phyloP scores from a whole-genome alignment of 345 rosid species.

The Pugionium dolabratum region DNA sequence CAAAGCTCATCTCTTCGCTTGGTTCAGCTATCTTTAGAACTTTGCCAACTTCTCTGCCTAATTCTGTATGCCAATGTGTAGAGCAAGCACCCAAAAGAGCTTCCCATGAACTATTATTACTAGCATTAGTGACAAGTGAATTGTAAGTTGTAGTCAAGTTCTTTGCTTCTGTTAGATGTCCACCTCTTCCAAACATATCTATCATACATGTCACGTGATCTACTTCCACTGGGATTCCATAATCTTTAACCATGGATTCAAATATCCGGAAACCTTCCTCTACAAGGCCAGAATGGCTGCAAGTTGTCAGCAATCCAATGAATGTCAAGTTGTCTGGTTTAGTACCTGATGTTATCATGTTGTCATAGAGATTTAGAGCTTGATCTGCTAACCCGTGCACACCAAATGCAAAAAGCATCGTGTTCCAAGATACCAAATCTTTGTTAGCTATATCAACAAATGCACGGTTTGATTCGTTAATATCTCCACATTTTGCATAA shows the following conservation, averaged over 20 bases:
- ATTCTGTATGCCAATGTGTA: constrained; percentile 43
- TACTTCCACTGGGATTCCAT: constrained; percentile 49
- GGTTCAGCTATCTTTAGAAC: constrained; percentile 45
- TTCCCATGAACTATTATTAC: constrained; percentile 43
- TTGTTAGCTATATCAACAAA: constrained; percentile 55
- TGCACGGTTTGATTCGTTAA: constrained; percentile 50
- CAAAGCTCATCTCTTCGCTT: constrained; percentile 60
- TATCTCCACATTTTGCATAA: constrained; percentile 78
- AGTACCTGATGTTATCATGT: constrained; percentile 53
- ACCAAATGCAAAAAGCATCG: constrained; percentile 72
- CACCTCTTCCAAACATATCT: constrained; percentile 77
- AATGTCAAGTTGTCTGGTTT: constrained; percentile 80
- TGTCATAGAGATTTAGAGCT: constrained; percentile 57
- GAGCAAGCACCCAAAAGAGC: constrained; percentile 69
- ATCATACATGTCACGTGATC: constrained; percentile 76
- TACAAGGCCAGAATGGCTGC: constrained; percentile 78
- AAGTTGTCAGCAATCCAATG: constrained; percentile 66
- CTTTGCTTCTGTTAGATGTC: constrained; percentile 59
- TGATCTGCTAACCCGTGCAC: constrained; percentile 61
- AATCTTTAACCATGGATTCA: constrained; percentile 48
- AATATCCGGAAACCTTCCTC: constrained; percentile 55
- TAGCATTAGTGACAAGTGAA: constrained; percentile 8
- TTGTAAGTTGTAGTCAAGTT: constrained; percentile 42
- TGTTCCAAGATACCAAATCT: constrained; percentile 74
- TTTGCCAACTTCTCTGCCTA: constrained; percentile 52